Base-by-base conservation (phyloP, 2,329 filamentous ascomycete species). In the Apiospora malaysiana region DNA sequence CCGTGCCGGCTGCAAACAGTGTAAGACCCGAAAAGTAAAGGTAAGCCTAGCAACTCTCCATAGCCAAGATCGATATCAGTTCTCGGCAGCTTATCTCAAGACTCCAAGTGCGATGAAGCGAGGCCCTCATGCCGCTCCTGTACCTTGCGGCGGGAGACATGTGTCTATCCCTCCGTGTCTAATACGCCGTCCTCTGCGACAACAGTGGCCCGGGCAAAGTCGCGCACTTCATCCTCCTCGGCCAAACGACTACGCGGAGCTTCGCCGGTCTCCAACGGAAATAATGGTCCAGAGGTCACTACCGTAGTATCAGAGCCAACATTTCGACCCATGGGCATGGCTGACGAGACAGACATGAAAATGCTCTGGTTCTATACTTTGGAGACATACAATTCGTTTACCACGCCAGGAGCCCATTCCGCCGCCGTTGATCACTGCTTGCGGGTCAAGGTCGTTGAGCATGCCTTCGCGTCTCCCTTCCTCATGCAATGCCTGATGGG, bases 341-440 rank as follows among this genome's bases (percentile, higher is more conserved):
- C 83, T 51, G 79, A 81, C 43, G 70, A 71, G 7, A 73, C 79
- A 37, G 86, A 89, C 72, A 86, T 89, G 85, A 85, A 83, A 73
- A 82, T 89, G 51, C 75, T 89, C 8, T 89, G 87, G 86, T 87
- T 87, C 75, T 89, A 87, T 75, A 85, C 85, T 16, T 81, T 80
- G 10, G 77, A 82, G 43, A 86, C 85, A 10, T 86, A 80, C 73
- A 72, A 78, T 2, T 85, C 85, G 18, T 87, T 89, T 75, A 81
- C 84, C 18, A 77, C 85, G 42, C 40, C 78, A 83, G 27, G 77
- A 78, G 80, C 80, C 46, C 76, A 75, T 8, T 78, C 80, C 4
- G 74, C 77, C 12, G 74, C 79, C 0, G 75, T 85, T 69, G 82
- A 85, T 71, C 76, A 83, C 10, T 80, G 86, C 27, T 81, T 89